Conservation (phyloP, 306 rosid genomes). For the Vicia villosa region DNA sequence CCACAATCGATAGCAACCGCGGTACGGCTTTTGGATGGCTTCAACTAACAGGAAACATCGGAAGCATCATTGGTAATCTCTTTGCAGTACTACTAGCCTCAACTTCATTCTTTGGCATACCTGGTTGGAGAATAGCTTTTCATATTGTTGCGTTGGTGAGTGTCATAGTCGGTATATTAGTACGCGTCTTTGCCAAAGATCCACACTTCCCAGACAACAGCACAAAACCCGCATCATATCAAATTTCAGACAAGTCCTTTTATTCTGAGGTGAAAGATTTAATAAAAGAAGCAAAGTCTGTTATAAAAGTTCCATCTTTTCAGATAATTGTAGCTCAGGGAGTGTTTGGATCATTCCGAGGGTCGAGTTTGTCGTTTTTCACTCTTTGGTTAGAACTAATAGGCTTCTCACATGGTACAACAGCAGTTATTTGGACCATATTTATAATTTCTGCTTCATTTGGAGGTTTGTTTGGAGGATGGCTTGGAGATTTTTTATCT, state of each 20-base stretch:
- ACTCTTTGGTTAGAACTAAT: slow-evolving; percentile 84
- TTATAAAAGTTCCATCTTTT: slow-evolving; percentile 64
- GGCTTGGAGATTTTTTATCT: slow-evolving; percentile 70
- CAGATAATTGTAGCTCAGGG: slow-evolving; percentile 92
- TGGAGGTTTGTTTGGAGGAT: slow-evolving; percentile 78
- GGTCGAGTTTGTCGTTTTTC: slow-evolving; percentile 77
- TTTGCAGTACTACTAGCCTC: slow-evolving; percentile 67
- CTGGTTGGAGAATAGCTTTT: slow-evolving; percentile 92
- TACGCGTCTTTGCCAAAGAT: slow-evolving; percentile 66
- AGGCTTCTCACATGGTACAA: slow-evolving; percentile 71
- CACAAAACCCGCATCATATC: slow-evolving; percentile 13
- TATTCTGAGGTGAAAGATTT: slow-evolving; percentile 53
- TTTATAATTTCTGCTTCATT: slow-evolving; percentile 61
- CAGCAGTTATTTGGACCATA: slow-evolving; percentile 66
- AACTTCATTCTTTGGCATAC: slow-evolving; percentile 58
- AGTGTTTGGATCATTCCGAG: slow-evolving; percentile 81
- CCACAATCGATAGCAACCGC: slow-evolving; percentile 69
- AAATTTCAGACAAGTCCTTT: slow-evolving; percentile 39
- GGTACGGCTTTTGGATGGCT: slow-evolving; percentile 91
- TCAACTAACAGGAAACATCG: slow-evolving; percentile 60
- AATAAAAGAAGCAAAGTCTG: slow-evolving; percentile 65
- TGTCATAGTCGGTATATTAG: slow-evolving; percentile 63
- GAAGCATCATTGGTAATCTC: slow-evolving; percentile 77
- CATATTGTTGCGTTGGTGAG: slow-evolving; percentile 73
- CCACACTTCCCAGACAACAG: slow-evolving; percentile 53